A percentile compares a stretch with the other conserved stretches of the same genome.
phyloP scores from a whole-genome alignment of 2,329 filamentous ascomycete genomes.

The Calonectria leucothoes region DNA sequence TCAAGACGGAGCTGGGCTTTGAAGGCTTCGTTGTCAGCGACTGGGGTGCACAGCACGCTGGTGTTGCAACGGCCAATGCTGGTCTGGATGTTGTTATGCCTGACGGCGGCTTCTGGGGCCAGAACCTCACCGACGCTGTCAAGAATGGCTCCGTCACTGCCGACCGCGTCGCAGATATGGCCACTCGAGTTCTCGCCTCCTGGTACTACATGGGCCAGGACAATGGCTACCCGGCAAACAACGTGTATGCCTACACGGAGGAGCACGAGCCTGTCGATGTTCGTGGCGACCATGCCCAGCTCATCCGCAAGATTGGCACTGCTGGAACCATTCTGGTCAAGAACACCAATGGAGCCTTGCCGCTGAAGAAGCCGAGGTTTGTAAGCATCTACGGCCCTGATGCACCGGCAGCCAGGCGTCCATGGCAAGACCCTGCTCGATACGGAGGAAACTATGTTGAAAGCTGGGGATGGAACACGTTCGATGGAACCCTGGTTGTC shows the following conservation, averaged over 20 bases:
- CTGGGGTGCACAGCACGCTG: conserved; percentile 81
- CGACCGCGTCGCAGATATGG: not conserved
- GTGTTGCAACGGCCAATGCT: conserved; percentile 73
- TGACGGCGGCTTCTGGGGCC: conserved; percentile 58
- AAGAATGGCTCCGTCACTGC: not conserved
- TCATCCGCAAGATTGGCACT: conserved; percentile 82
- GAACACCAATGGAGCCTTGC: conserved; percentile 77
- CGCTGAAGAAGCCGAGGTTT: conserved; percentile 82
- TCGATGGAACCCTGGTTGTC: conserved; percentile 74
- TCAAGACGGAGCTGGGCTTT: conserved; percentile 85
- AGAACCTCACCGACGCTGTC: not conserved
- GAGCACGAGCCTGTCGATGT: conserved; percentile 72
- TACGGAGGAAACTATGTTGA: conserved; percentile 71
- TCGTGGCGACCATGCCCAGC: conserved; percentile 74
- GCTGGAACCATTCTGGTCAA: conserved; percentile 93
- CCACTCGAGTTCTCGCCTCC: not conserved
- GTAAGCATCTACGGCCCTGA: conserved; percentile 89
- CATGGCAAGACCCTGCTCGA: conserved; percentile 78
- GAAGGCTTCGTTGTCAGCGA: conserved; percentile 84
- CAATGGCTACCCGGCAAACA: not conserved
- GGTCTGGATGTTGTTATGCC: conserved; percentile 90
- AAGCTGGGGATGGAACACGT: not conserved
- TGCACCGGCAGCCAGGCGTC: conserved; percentile 72
- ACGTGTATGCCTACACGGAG: not conserved
- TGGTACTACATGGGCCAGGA: conserved; percentile 1